These are phyloP conservation scores for Acanthamoeba royreba DNA, from an alignment of 208 protist species.

Conservation along the genomic window DNA sequence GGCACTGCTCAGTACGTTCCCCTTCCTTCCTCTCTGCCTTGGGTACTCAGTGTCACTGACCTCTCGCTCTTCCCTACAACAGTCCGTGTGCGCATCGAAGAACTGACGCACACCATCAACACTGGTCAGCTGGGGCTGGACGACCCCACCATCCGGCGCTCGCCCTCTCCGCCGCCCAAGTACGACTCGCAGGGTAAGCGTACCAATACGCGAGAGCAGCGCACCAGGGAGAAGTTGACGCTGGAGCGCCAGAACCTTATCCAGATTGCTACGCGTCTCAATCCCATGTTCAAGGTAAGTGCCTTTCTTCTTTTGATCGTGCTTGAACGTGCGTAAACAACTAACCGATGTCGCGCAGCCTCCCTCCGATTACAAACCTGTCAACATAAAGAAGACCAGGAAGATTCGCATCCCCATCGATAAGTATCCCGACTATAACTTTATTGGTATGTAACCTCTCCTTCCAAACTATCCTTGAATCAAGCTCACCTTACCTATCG, in stretches of 20 bases:
- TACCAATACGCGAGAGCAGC: slow-evolving; percentile 71
- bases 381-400: slow-evolving; percentile 43
- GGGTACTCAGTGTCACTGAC: background rate
- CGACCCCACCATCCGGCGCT: slow-evolving; percentile 49
- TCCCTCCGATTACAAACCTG: slow-evolving; percentile 45
- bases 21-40: background rate
- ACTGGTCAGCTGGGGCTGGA: slow-evolving; percentile 14
- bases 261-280: slow-evolving; percentile 47
- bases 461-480: too few species aligned
- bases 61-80: background rate
- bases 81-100: slow-evolving; percentile 27
- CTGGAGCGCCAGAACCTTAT: slow-evolving; percentile 60
- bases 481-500: too few species aligned
- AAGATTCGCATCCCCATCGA: slow-evolving; percentile 79
- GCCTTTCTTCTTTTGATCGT: background rate
- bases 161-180: slow-evolving; percentile 72
- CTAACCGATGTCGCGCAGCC: background rate
- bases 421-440: slow-evolving; percentile 80
- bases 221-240: slow-evolving; percentile 56
- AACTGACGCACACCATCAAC: slow-evolving; percentile 7
- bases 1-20: background rate
- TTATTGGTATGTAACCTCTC: too few species aligned
- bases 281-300: slow-evolving; percentile 49
- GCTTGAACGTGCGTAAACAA: background rate
- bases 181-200: slow-evolving; percentile 70